phyloP scores from a whole-genome alignment of 2,329 filamentous ascomycete species.

The Colletotrichum ledebouriae region DNA sequence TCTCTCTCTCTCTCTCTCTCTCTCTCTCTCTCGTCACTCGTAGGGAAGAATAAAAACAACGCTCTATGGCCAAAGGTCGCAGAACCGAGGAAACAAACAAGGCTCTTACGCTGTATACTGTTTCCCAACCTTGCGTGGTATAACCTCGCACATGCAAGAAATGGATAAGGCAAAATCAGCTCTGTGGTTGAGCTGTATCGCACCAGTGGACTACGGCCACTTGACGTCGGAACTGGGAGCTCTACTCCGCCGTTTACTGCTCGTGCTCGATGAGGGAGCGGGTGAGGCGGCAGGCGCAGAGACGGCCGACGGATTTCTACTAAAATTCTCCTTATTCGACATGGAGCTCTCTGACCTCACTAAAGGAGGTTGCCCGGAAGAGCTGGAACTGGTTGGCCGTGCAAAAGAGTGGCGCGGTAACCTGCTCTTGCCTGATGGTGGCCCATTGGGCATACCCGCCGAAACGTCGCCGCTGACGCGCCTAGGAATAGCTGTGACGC shows the following conservation, averaged over 20 bases:
- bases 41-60: not conserved
- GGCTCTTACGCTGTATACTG: no score
- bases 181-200: not conserved
- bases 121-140: not conserved
- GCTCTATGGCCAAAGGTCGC: not conserved
- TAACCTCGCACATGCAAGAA: slow-evolving; percentile 23
- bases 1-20: not conserved
- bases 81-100: no score
- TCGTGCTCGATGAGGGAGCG: slow-evolving; percentile 31
- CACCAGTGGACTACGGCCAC: slow-evolving; percentile 34
- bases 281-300: slow-evolving; percentile 41
- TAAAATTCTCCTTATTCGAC: slow-evolving; percentile 56
- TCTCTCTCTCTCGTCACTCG: not conserved
- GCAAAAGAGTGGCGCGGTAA: slow-evolving; percentile 54
- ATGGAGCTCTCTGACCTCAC: slow-evolving; percentile 56
- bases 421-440: slow-evolving; percentile 52
- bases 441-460: slow-evolving; percentile 38
- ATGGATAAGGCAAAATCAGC: slow-evolving; percentile 28
- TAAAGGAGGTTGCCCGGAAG: slow-evolving; percentile 46
- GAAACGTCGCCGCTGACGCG: slow-evolving; percentile 57
- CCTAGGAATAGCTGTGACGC: slow-evolving; percentile 58
- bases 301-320: slow-evolving; percentile 40
- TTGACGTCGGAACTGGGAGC: slow-evolving; percentile 44
- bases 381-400: slow-evolving; percentile 45
- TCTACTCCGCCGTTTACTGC: slow-evolving; percentile 41